Evolutionary conservation across 129 eudicot species (phyloP).

Genomic region (Flaveria robusta): DNA sequence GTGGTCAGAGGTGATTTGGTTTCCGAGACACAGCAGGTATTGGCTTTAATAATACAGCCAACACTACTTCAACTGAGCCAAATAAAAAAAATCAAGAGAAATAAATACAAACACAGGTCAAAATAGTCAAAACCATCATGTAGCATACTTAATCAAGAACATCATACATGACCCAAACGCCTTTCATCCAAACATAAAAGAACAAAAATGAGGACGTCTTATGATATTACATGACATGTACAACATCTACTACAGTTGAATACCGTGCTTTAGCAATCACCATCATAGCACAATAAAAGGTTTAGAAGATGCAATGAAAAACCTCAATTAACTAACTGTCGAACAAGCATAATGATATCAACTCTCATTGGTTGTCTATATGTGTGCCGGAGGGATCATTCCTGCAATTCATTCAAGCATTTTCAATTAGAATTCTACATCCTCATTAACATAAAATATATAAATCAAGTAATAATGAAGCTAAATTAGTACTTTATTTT

Average conservation of each 20-base stretch:
- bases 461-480: neutral
- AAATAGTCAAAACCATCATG: no score
- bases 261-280: no score
- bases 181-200: neutral
- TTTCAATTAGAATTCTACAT: neutral
- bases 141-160: no score
- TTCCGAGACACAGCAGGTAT: no score
- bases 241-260: conserved; percentile 10
- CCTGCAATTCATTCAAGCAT: conserved; percentile 22
- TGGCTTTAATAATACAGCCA: no score
- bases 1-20: no score
- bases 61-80: no score
- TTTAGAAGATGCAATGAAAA: neutral
- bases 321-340: conserved; percentile 5
- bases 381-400: conserved; percentile 10
- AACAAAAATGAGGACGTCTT: neutral
- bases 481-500: conserved; percentile 20
- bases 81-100: no score
- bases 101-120: no score
- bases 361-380: neutral
- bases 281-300: neutral
- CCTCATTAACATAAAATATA: neutral
- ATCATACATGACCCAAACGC: neutral
- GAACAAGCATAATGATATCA: neutral
- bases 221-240: conserved; percentile 13